Evolutionary conservation across 2,329 filamentous ascomycete species (phyloP), one percentile per base, ranked within the genome.

Genomic region (Pseudogymnoascus sp.): DNA sequence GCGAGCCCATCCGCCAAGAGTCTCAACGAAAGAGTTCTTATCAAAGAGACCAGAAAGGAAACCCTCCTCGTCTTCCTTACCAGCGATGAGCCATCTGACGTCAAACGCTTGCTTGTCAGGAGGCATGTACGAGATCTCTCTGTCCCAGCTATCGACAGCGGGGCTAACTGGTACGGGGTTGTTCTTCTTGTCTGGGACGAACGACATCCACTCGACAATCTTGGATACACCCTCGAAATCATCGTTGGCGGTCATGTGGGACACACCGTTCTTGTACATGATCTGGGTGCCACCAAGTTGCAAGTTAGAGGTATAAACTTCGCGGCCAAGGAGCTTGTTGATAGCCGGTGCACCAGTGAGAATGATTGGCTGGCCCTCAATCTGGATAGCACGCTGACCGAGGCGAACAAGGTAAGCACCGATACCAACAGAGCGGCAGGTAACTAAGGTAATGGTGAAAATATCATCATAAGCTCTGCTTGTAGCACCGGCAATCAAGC

Each of bases 191-290:
- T 97, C 92, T 23, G 94, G 94, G 28, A 99, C 89, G 70, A 91
- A 99, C 2, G 92, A 94, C 81, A 99, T 84, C 94, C 94, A 99
- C 73, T 95, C 88, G 57, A 97, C 90, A 71, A 99, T 97, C 82
- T 95, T 95, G 70, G 89, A 91, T 19, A 99, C 89, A 83, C 94
- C 94, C 70, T 92, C 92, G 69, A 99, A 97, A 77, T 99, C 94
- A 71, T 99, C 92, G 67, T 88, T 89, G 70, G 94, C 94, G 67
- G 92, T 96, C 89, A 97, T 92, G 79, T 99, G 94, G 19, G 94
- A 97, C 39, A 99, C 94, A 84, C 94, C 94, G 74, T 99, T 99
- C 78, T 90, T 92, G 84, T 99, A 97, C 94, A 99, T 99, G 82
- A 99, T 99, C 77, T 99, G 94, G n/a, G 94, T 99, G 68, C 94